A percentile compares a stretch with the other conserved stretches of the same genome.
Evolutionary conservation across 2,329 filamentous ascomycete genomes (phyloP).

Genomic region (Coniochaeta prunicola): DNA sequence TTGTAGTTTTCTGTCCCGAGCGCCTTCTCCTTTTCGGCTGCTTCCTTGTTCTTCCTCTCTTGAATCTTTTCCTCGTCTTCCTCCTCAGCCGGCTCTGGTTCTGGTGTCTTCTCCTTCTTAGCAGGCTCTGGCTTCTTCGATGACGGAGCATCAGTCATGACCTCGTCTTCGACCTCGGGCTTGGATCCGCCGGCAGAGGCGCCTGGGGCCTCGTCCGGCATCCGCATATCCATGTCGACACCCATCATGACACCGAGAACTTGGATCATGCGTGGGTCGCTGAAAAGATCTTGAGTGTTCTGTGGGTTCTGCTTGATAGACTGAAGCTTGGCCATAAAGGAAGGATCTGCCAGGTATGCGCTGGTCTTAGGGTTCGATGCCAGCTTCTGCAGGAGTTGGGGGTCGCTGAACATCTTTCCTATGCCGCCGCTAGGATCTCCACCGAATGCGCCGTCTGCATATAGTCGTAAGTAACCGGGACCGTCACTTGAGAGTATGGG

Average conservation of each 20-base stretch:
- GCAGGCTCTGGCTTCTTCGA: slow-evolving; percentile 34
- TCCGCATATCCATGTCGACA: slow-evolving; percentile 73
- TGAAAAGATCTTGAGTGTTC: slow-evolving; percentile 71
- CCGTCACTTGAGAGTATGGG: not conserved
- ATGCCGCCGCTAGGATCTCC: slow-evolving; percentile 67
- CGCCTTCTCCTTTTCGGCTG: slow-evolving; percentile 90
- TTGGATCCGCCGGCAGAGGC: slow-evolving; percentile 16
- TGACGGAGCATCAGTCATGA: slow-evolving; percentile 63
- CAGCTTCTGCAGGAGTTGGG: slow-evolving; percentile 82
- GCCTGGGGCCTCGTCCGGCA: slow-evolving; percentile 25
- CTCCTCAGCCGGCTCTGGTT: slow-evolving; percentile 55
- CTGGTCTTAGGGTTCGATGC: slow-evolving; percentile 92
- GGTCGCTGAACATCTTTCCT: slow-evolving; percentile 92
- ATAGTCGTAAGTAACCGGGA: not conserved
- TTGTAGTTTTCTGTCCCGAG: slow-evolving; percentile 94
- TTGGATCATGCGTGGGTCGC: slow-evolving; percentile 85
- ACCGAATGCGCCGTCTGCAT: slow-evolving; percentile 20
- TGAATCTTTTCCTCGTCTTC: slow-evolving; percentile 77
- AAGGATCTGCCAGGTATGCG: slow-evolving; percentile 66
- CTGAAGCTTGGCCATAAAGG: slow-evolving; percentile 88
- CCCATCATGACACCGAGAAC: slow-evolving; percentile 92
- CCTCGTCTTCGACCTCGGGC: slow-evolving; percentile 59
- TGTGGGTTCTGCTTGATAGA: slow-evolving; percentile 74
- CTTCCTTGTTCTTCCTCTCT: slow-evolving; percentile 85
- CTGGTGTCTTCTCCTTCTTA: slow-evolving; percentile 51